Percentiles rank a stretch among this genome's conserved stretches.
These are phyloP conservation scores for Blastocystis hominis DNA, from an alignment of 352 stramenopile species.

Conservation along the genomic window DNA sequence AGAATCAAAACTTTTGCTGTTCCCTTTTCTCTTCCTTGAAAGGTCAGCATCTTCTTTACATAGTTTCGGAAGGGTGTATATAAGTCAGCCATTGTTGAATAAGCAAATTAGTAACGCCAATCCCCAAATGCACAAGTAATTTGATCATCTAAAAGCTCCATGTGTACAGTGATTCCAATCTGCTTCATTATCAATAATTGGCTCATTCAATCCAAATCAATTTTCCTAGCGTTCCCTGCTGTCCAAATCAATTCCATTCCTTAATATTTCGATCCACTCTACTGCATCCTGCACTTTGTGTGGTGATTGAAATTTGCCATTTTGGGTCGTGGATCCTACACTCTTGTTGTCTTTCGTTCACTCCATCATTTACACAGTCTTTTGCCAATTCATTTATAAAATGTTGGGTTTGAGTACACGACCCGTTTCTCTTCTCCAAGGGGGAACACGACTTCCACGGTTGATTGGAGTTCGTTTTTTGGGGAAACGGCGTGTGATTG, in stretches of 20 bases:
- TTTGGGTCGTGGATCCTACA: no score
- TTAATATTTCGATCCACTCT: no score
- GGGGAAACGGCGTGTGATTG: not conserved
- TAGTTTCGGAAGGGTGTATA: slow-evolving; percentile 57
- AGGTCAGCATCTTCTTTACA: slow-evolving; percentile 58
- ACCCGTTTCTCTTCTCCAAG: not conserved
- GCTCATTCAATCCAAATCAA: not conserved
- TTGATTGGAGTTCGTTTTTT: not conserved
- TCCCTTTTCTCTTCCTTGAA: slow-evolving; percentile 55
- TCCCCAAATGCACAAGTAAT: not conserved
- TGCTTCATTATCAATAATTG: not conserved
- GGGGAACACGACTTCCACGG: not conserved
- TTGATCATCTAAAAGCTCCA: not conserved
- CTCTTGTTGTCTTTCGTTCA: not conserved
- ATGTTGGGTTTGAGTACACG: not conserved
- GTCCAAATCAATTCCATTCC: not conserved
- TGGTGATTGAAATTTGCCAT: not conserved
- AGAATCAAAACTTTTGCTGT: slow-evolving; percentile 57
- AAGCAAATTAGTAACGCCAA: not conserved
- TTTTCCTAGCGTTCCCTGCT: not conserved
- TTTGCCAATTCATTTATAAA: not conserved
- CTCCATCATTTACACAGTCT: not conserved
- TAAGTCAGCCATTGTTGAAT: slow-evolving; percentile 45
- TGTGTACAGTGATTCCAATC: slow-evolving; percentile 1
- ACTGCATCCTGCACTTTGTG: not conserved